Evolutionary conservation across 306 rosid species (phyloP), one percentile per base, ranked within the genome.

Genomic region (Malus sieversii): DNA sequence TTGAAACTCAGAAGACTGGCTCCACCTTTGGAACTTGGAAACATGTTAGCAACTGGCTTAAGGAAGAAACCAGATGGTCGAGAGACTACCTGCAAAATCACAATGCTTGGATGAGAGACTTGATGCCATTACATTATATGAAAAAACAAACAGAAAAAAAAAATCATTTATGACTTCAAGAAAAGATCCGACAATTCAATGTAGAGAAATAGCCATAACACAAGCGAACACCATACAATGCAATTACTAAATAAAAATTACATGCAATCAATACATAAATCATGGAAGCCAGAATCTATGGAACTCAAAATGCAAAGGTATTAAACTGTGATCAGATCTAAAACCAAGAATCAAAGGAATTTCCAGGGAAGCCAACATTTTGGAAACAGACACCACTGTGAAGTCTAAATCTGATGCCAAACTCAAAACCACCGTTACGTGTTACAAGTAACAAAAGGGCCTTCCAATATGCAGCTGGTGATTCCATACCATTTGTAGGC

Each of bases 1-100:
- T 87, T 96, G 90, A 85, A 92, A 87, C 98, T 92, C 80, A 96
- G 88, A 81, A 96, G 97, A 85, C 88, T 83, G 30, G 91, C 83
- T 85, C 92, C 99, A 52, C 88, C 88, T 66, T 86, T 91, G 76
- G 96, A 79, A 82, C 75, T 80, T 62, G 96, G 91, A 86, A 83
- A 76, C 83, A 92, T 84, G 85, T 83, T 90, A 84, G 93, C 81
- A 78, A 92, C 90, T 76, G 97, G 96, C 84, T 96, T 92, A 75
- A 92, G 96, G 77, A 90, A 64, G 85, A 96, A 96, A 78, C 98
- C 93, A 67, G 89, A 82, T 8, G 92, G 97, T 70, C 96, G 96
- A 52, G 99, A 92, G 35, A 82, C 86, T 75, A 90, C 99, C 99
- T 96, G 85, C 79, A 76, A 82, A 58, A 15, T 51, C 14, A 73